Conservation (phyloP, 345 rosid genomes). For the Eucalyptus urophylla region DNA sequence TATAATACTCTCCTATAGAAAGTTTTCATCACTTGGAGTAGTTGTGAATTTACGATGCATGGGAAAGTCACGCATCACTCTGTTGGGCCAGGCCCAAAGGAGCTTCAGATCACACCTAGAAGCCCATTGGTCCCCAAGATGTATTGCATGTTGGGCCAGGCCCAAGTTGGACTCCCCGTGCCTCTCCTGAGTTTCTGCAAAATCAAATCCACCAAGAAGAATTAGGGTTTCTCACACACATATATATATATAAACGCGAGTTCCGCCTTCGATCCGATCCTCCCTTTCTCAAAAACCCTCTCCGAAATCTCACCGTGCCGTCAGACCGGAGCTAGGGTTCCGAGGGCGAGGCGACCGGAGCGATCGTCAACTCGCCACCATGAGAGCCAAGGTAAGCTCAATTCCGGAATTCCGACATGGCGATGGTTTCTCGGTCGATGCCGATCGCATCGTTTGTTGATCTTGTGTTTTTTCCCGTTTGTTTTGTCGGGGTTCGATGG, state of each 20-base stretch:
- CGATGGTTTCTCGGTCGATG: neutral
- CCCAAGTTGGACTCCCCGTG: neutral
- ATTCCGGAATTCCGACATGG: neutral
- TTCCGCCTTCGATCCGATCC: neutral
- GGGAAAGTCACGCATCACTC: neutral
- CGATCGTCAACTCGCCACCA: conserved; percentile 3
- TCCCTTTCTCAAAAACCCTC: neutral
- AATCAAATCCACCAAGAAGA: neutral
- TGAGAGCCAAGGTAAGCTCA: conserved; percentile 79
- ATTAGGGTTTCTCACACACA: neutral
- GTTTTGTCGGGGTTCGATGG: neutral
- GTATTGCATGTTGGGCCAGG: neutral
- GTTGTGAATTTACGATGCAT: neutral
- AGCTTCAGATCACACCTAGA: neutral
- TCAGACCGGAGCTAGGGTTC: neutral
- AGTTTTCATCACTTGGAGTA: neutral
- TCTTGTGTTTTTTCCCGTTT: neutral
- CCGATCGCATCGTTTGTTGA: neutral
- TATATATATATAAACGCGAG: neutral
- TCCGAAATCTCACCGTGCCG: neutral
- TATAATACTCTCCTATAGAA: neutral
- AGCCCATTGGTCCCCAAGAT: neutral
- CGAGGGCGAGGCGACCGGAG: neutral
- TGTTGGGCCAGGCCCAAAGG: neutral
- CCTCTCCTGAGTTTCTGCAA: neutral